These are phyloP conservation scores for Metarhizium robertsii DNA, from an alignment of 2,329 filamentous ascomycete species.

Conservation along the genomic window DNA sequence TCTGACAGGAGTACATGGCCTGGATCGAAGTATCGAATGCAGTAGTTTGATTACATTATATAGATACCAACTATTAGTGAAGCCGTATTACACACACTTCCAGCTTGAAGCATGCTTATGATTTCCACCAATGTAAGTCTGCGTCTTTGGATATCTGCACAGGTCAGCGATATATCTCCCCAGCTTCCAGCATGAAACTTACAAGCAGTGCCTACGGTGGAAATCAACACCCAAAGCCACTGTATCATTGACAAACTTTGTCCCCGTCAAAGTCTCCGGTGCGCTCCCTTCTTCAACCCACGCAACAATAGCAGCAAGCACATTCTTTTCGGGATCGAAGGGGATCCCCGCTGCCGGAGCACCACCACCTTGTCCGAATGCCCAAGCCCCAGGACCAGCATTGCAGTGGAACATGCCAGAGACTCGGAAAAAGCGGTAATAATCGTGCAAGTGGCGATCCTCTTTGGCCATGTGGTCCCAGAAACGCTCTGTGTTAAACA, in stretches of 20 bases:
- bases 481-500: constrained; percentile 15
- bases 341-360: constrained; percentile 10
- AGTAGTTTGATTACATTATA: neutral
- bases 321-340: constrained; percentile 30
- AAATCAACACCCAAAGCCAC: neutral
- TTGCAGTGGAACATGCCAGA: constrained; percentile 44
- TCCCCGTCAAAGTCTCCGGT: constrained; percentile 29
- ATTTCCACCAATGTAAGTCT: neutral
- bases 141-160: neutral
- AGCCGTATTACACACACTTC: neutral
- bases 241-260: constrained; percentile 19
- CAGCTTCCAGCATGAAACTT: neutral
- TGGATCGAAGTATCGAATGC: too few species aligned
- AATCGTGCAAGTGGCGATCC: constrained; percentile 24
- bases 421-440: constrained; percentile 43
- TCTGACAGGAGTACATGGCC: too few species aligned
- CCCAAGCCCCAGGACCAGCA: constrained; percentile 35
- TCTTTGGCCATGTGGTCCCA: constrained; percentile 18
- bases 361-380: constrained; percentile 15
- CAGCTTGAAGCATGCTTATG: neutral
- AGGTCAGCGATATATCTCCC: neutral
- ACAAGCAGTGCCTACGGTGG: neutral
- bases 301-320: constrained; percentile 35
- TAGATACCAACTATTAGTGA: neutral
- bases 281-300: constrained; percentile 36